Evolutionary conservation across 768 basidiomycete species (phyloP).

Genomic region (Collybia mongolica): DNA sequence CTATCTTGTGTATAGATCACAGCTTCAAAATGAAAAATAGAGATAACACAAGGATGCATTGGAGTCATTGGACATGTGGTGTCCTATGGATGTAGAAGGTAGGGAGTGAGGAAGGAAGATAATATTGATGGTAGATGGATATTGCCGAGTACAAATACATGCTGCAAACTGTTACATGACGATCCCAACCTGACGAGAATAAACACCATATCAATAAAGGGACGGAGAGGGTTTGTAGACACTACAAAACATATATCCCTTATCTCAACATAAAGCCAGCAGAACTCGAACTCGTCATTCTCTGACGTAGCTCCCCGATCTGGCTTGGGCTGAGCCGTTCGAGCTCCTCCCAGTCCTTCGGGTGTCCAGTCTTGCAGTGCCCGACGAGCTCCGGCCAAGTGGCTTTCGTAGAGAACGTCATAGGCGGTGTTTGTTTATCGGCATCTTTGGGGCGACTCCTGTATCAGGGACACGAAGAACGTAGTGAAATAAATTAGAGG

Average conservation of each 20-base stretch:
- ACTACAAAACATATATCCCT: background rate
- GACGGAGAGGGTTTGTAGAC: background rate
- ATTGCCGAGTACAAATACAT: no score
- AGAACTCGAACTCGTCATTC: constrained; percentile 15
- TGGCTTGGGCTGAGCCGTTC: constrained; percentile 27
- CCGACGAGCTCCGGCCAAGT: constrained; percentile 29
- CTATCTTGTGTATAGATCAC: no score
- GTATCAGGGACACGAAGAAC: background rate
- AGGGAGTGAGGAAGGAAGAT: no score
- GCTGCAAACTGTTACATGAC: no score
- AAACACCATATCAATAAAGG: background rate
- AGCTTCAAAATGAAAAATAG: no score
- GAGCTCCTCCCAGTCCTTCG: constrained; percentile 27
- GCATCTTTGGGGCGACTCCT: constrained; percentile 7
- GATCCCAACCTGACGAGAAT: background rate
- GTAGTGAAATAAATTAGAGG: background rate
- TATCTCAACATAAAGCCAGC: constrained; percentile 6
- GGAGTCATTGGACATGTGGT: no score
- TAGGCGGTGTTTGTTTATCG: background rate
- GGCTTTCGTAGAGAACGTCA: constrained; percentile 22
- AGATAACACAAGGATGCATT: no score
- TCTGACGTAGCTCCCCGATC: constrained; percentile 29
- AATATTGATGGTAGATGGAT: no score
- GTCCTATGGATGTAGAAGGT: no score
- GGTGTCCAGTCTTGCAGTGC: constrained; percentile 29